A percentile compares a stretch with the other conserved stretches of the same genome.
phyloP scores from a whole-genome alignment of 2,329 filamentous ascomycete species.

The Podosphaera xanthii region DNA sequence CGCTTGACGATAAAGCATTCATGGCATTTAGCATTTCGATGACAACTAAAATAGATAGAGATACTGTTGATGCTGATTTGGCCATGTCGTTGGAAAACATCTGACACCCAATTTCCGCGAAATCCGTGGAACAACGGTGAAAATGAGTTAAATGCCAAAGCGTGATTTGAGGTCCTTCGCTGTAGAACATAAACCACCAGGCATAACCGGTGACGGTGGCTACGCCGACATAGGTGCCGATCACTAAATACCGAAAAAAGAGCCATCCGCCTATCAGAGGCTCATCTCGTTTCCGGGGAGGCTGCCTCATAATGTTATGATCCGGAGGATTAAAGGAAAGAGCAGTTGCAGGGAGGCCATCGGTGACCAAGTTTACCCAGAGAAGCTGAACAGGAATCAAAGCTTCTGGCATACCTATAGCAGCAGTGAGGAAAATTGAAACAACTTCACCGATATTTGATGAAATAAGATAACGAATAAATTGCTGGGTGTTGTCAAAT shows the following conservation, averaged over 20 bases:
- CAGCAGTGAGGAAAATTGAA: slow-evolving; percentile 93
- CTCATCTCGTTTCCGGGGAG: slow-evolving; percentile 80
- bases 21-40: slow-evolving; percentile 99
- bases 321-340: slow-evolving; percentile 98
- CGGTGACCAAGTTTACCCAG: slow-evolving; percentile 96
- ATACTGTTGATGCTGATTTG: slow-evolving; percentile 80
- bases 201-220: slow-evolving; percentile 93
- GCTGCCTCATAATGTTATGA: slow-evolving; percentile 88
- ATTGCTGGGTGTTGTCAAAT: slow-evolving; percentile 99
- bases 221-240: slow-evolving; percentile 81
- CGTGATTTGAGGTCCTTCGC: slow-evolving; percentile 68
- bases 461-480: slow-evolving; percentile 96
- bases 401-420: slow-evolving; percentile 90
- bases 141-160: slow-evolving; percentile 83
- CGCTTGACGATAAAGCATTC: slow-evolving; percentile 89
- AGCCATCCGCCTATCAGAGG: slow-evolving; percentile 83
- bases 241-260: slow-evolving; percentile 92
- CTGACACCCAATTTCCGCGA: slow-evolving; percentile 70
- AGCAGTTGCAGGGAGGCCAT: slow-evolving; percentile 86
- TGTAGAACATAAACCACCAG: slow-evolving; percentile 99
- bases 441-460: slow-evolving; percentile 99
- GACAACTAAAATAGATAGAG: slow-evolving; percentile 74
- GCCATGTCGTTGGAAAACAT: slow-evolving; percentile 79
- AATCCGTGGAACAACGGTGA: slow-evolving; percentile 71
- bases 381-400: slow-evolving; percentile 91